Conservation (phyloP, 331 rosid genomes). For the Arachis monticola region DNA sequence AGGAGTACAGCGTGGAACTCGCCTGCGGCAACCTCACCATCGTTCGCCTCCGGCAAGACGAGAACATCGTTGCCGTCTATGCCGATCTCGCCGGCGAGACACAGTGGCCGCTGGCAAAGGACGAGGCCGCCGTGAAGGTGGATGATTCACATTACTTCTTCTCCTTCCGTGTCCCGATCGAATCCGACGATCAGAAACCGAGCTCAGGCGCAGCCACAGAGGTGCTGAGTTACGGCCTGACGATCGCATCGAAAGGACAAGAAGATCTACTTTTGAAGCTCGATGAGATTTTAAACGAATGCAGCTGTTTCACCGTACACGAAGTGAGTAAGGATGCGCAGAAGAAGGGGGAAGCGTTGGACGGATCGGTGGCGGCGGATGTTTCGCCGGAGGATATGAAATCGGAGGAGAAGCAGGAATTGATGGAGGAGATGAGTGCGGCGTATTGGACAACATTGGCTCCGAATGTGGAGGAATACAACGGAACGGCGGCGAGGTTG, state of each 20-base stretch:
- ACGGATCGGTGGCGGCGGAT: slow-evolving; percentile 64
- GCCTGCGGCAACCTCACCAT: slow-evolving; percentile 72
- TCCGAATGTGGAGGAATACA: slow-evolving; percentile 94
- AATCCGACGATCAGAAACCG: slow-evolving; percentile 33
- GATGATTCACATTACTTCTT: slow-evolving; percentile 90
- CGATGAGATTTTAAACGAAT: slow-evolving; percentile 61
- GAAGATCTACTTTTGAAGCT: slow-evolving; percentile 60
- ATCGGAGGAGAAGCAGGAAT: slow-evolving; percentile 57
- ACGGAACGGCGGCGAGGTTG: slow-evolving; percentile 62
- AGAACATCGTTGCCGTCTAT: slow-evolving; percentile 53
- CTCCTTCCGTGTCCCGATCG: slow-evolving; percentile 49
- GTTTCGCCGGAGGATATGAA: slow-evolving; percentile 68
- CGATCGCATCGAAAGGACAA: slow-evolving; percentile 86
- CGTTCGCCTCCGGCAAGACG: slow-evolving; percentile 56
- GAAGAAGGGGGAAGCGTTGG: slow-evolving; percentile 70
- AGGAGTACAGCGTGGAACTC: slow-evolving; percentile 78
- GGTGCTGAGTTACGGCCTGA: slow-evolving; percentile 77
- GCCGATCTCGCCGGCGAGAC: slow-evolving; percentile 66
- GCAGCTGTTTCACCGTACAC: slow-evolving; percentile 68
- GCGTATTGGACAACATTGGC: slow-evolving; percentile 97
- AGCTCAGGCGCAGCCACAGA: background rate
- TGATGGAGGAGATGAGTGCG: slow-evolving; percentile 69
- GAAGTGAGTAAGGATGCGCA: slow-evolving; percentile 70
- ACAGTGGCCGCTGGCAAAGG: slow-evolving; percentile 86
- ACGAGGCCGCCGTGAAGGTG: slow-evolving; percentile 72